These are phyloP conservation scores for Saturnispora silvae DNA, from an alignment of 805 yeast genomes.

Conservation along the genomic window DNA sequence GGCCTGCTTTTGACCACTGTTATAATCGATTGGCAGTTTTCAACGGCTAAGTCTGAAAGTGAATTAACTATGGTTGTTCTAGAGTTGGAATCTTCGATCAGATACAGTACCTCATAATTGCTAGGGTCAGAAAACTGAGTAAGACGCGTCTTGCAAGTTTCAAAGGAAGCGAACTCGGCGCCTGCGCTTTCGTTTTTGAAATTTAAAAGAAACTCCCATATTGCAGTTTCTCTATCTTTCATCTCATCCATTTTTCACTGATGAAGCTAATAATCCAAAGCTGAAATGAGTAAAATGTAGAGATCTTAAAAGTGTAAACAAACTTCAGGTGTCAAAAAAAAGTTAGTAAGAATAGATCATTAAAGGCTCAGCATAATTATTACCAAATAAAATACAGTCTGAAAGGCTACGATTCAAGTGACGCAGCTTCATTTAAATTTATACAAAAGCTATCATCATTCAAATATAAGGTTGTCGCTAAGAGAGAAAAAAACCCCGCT, in stretches of 20 bases:
- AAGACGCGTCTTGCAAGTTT: not conserved
- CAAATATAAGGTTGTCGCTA: not conserved
- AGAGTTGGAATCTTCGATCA: not conserved
- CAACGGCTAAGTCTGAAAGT: not conserved
- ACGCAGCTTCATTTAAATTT: too few species aligned
- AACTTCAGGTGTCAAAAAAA: not conserved
- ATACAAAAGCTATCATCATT: too few species aligned
- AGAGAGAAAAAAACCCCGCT: slow-evolving; percentile 4
- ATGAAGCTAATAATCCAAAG: too few species aligned
- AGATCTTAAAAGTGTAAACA: too few species aligned
- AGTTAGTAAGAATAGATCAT: too few species aligned
- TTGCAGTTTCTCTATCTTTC: too few species aligned
- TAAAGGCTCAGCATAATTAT: too few species aligned
- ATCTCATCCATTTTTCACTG: too few species aligned
- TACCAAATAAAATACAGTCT: too few species aligned
- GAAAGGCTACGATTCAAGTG: too few species aligned
- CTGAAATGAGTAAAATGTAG: too few species aligned
- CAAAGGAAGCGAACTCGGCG: not conserved
- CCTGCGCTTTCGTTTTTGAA: not conserved
- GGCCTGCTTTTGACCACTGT: slow-evolving; percentile 4
- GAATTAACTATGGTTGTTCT: not conserved
- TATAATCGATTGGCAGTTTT: not conserved
- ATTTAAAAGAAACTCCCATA: slow-evolving; percentile 1
- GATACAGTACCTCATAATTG: slow-evolving; percentile 1
- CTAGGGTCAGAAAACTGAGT: not conserved